phyloP scores from a whole-genome alignment of 2,329 filamentous ascomycete genomes.

The Colletotrichum liriopes region DNA sequence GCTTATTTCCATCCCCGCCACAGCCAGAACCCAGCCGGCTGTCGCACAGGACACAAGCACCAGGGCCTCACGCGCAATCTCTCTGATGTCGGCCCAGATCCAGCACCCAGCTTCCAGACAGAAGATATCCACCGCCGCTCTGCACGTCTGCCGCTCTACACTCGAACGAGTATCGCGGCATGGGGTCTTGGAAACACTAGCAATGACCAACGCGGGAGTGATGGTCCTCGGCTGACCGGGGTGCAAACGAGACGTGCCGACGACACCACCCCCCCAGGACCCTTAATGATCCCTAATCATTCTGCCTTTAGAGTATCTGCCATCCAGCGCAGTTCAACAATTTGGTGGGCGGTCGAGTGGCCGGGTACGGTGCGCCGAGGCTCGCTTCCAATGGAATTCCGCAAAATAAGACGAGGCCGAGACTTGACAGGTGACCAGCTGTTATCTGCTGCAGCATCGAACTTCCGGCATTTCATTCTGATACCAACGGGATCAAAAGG shows the following conservation, averaged over 20 bases:
- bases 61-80: constrained; percentile 5
- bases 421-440: constrained; percentile 17
- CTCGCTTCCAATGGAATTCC: constrained; percentile 36
- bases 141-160: constrained; percentile 32
- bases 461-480: neutral
- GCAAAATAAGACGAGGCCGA: constrained; percentile 36
- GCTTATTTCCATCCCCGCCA: neutral
- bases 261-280: constrained; percentile 33
- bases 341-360: constrained; percentile 16
- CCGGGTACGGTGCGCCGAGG: constrained; percentile 24
- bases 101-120: constrained; percentile 7
- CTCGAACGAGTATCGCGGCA: constrained; percentile 37
- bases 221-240: constrained; percentile 38
- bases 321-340: constrained; percentile 23
- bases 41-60: neutral
- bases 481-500: constrained; percentile 9
- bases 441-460: constrained; percentile 6
- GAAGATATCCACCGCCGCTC: constrained; percentile 29
- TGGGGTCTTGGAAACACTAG: constrained; percentile 39
- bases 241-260: constrained; percentile 37
- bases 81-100: constrained; percentile 1
- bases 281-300: constrained; percentile 39
- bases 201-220: constrained; percentile 39
- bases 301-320: neutral
- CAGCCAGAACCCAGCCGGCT: neutral